Evolutionary conservation across 192 early-diverging fungal genomes (phyloP), one percentile per base, ranked within the genome.

Genomic region (Spizellomyces sp.): DNA sequence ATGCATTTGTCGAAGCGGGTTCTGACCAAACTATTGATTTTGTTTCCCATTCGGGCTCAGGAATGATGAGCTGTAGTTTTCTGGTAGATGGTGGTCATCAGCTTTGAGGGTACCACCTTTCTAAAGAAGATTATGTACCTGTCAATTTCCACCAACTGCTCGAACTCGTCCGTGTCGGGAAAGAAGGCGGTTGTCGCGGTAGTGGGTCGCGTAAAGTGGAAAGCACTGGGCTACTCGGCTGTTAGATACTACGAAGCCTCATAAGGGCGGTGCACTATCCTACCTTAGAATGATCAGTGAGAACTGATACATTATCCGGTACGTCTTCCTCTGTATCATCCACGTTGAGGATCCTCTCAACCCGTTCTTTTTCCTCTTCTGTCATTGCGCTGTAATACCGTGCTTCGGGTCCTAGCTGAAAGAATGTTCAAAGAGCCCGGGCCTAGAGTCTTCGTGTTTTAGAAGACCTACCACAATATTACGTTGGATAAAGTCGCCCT

Each of bases 381-480:
- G 80, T 85, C 80, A 85, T 76, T 9, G 83, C 80, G 59, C 71
- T 47, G 65, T 83, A 85, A 58, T 77, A 85, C 55, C 83, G 70
- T 5, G 83, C 83, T 15, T 85, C 71, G 14, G 69, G 76, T 22
- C 83, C 83, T 6, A 85, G 72, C 79, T 81, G 45, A 22, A n/a
- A 17, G 59, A 12, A 17, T 12, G 22, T 61, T 54, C 17, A 2
- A 19, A 12, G 50, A n/a, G 14, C 4, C 17, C 4, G 12, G 17
- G 17, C 59, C 2, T 19, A 12, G 12, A 4, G 50, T 2, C 2
- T 12, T 54, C 50, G 4, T 54, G 0, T 58, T n/a, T 22, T 4
- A 19, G 15, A 21, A 6, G 3, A 60, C 65, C 9, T 73, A 81
- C 75, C 22, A 69, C 83, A 21, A 79, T 85, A 55, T 85, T 85